Base-by-base conservation (phyloP, 371 early-diverging fungal species). In the Mortierella sp. region DNA sequence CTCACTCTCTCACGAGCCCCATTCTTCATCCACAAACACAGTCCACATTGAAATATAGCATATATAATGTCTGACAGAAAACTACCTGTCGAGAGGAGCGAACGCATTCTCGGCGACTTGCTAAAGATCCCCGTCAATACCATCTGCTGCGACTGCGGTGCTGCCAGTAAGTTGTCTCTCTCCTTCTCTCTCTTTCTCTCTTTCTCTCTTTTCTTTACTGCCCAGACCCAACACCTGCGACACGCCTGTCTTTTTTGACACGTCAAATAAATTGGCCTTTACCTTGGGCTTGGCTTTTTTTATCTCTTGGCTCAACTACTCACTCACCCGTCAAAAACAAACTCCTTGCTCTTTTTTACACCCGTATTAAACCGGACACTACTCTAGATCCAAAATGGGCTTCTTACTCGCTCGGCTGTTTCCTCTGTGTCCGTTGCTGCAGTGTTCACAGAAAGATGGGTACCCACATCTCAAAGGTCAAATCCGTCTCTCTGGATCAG, bases 311-410 rank as follows among this genome's bases (percentile, higher is more conserved):
- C 32, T 5, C 26, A 9, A 26, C 35, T 58, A 20, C 32, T 26
- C 14, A 35, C 14, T 16, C 58, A 32, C 58, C 11, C 20, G 0
- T 26, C 11, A 9, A 58, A n/a, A 24, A 18, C 28, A 32, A 26
- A 54, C 37, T 22, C 28, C 28, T 55, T 10, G 24, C 55, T 55
- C 55, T 26, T 55, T 24, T 26, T 55, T 55, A 24, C 9, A 22
- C 35, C 35, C 35, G 35, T 8, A 35, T 35, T 52, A 24, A 22
- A 26, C 35, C 5, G 14, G 20, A 60, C 18, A 39, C 20, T 88
- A 97, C 12, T 47, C 12, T 88, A 97, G 97, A 94, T 69, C 97
- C 99, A 51, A 95, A 97, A 43, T 98, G 97, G 97, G 96, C 97
- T 12, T 96, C 96, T 5, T 94, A 93, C 90, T 96, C 96, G 72